Conservation (phyloP, 148 eudicot species). For the Rhododendron simsii region DNA sequence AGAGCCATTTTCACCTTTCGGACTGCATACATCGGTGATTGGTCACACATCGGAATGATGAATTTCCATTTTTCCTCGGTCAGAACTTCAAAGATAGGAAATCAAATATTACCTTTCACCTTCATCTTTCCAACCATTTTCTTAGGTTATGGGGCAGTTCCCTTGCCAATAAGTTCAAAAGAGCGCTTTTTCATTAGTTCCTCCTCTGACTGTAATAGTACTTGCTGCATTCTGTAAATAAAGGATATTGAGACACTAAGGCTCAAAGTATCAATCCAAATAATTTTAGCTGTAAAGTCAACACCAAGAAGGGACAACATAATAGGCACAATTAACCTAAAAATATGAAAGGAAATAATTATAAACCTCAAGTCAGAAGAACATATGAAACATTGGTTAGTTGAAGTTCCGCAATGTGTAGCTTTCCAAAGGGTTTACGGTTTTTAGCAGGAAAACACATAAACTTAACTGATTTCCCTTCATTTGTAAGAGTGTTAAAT, state of each 20-base stretch:
- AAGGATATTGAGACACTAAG: not conserved
- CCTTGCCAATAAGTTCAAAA: conserved; percentile 50
- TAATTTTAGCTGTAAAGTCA: not conserved
- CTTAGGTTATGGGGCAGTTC: conserved; percentile 65
- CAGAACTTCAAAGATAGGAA: not conserved
- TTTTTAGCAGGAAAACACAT: too few species aligned
- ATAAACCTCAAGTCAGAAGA: too few species aligned
- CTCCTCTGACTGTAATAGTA: conserved; percentile 74
- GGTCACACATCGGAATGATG: conserved; percentile 3
- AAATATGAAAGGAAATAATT: too few species aligned
- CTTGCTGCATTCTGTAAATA: conserved; percentile 55
- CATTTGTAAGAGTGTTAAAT: too few species aligned
- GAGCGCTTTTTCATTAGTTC: conserved; percentile 58
- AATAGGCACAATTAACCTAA: too few species aligned
- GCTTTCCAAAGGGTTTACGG: too few species aligned
- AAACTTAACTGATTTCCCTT: too few species aligned
- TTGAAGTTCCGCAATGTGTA: too few species aligned
- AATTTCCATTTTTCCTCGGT: not conserved
- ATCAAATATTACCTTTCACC: conserved; percentile 59
- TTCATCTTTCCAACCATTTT: conserved; percentile 88
- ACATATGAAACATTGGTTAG: too few species aligned
- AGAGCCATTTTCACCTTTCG: conserved; percentile 80
- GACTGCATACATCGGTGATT: conserved; percentile 38
- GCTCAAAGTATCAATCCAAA: not conserved
- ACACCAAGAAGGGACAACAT: not conserved